Conservation (phyloP, 2,329 filamentous ascomycete genomes). For the Geosmithia flava region DNA sequence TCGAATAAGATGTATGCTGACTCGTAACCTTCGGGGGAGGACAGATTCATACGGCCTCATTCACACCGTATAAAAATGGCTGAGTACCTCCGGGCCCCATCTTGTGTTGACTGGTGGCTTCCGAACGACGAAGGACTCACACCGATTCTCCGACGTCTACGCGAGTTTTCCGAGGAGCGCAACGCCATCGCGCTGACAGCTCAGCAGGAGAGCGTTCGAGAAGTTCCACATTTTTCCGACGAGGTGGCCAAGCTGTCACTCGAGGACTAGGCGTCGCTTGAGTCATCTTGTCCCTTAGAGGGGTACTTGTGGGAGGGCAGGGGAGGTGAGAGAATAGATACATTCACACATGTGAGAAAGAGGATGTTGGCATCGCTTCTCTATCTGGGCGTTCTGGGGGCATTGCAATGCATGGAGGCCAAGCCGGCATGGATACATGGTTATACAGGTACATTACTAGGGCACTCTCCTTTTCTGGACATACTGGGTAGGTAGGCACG, state of each 20-base stretch:
- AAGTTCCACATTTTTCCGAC: slow-evolving; percentile 64
- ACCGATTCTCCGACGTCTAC: slow-evolving; percentile 61
- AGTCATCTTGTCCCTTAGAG: neutral
- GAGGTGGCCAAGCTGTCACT: slow-evolving; percentile 29
- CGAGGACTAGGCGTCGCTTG: neutral
- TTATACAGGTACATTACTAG: too few species aligned
- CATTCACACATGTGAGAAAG: neutral
- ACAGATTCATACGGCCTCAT: slow-evolving; percentile 72
- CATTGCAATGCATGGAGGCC: too few species aligned
- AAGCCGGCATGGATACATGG: too few species aligned
- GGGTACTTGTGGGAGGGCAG: too few species aligned
- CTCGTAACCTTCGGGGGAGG: neutral
- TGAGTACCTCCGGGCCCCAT: slow-evolving; percentile 58
- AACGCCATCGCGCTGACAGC: slow-evolving; percentile 46
- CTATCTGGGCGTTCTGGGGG: too few species aligned
- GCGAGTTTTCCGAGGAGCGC: slow-evolving; percentile 70
- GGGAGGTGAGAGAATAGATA: neutral
- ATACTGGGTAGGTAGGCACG: too few species aligned
- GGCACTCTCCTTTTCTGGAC: too few species aligned
- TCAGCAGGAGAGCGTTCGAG: slow-evolving; percentile 53
- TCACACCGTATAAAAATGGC: slow-evolving; percentile 65
- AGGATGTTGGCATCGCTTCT: too few species aligned
- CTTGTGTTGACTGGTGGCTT: slow-evolving; percentile 78
- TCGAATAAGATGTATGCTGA: neutral
- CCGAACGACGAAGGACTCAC: slow-evolving; percentile 68